Evolutionary conservation across 2,329 filamentous ascomycete species (phyloP).

Genomic region (Cordyceps cicadae): DNA sequence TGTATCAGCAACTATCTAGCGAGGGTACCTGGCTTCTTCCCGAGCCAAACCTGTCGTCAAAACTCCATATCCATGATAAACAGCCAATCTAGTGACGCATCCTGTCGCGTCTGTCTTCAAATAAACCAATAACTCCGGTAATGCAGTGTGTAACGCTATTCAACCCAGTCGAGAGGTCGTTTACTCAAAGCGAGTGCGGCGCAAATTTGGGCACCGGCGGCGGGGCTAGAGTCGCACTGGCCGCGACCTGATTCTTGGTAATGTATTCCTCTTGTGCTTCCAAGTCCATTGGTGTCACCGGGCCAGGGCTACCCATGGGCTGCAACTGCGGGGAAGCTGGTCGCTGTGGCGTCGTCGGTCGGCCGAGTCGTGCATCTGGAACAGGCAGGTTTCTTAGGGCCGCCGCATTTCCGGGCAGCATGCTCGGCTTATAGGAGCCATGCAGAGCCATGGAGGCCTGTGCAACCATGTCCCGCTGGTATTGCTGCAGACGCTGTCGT

Average conservation of each 20-base stretch:
- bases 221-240: background rate
- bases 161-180: background rate
- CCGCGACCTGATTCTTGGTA: background rate
- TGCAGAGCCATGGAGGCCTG: conserved; percentile 42
- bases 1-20: conserved; percentile 3
- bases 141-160: conserved; percentile 1
- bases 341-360: conserved; percentile 31
- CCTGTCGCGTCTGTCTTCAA: background rate
- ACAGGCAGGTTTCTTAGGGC: conserved; percentile 28
- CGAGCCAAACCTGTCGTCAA: background rate
- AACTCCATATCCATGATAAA: background rate
- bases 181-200: conserved; percentile 8
- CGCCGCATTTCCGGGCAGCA: conserved; percentile 21
- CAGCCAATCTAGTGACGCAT: background rate
- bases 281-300: conserved; percentile 54
- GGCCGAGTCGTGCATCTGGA: conserved; percentile 30
- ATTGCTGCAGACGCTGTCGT: conserved; percentile 37
- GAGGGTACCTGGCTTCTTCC: conserved; percentile 6
- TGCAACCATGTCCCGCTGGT: conserved; percentile 53
- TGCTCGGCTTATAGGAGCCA: conserved; percentile 19
- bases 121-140: conserved; percentile 6
- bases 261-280: conserved; percentile 19
- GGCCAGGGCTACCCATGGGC: conserved; percentile 50
- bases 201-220: conserved; percentile 3
- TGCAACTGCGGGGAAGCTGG: conserved; percentile 42